These are phyloP conservation scores for Rachicladosporium sp. DNA, from an alignment of 2,329 filamentous ascomycete genomes.

Conservation along the genomic window DNA sequence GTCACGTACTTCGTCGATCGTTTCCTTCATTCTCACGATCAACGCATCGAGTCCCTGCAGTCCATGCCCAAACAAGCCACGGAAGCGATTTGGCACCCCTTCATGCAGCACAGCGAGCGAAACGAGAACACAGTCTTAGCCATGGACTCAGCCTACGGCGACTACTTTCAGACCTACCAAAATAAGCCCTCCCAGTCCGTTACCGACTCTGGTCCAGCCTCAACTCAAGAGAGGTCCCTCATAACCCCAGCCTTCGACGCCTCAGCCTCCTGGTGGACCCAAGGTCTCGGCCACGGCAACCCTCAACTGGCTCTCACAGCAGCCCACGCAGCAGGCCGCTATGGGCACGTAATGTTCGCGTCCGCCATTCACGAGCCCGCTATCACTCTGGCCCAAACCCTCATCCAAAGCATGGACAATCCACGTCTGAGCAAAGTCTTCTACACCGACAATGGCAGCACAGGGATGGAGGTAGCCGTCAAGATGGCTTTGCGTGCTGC, in stretches of 20 bases:
- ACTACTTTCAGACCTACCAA: constrained; percentile 56
- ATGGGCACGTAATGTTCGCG: constrained; percentile 83
- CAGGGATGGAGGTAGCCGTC: constrained; percentile 69
- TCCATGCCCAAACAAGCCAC: constrained; percentile 51
- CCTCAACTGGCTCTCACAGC: constrained; percentile 59
- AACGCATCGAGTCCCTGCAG: constrained; percentile 47
- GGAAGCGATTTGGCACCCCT: constrained; percentile 69
- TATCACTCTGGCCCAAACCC: constrained; percentile 51
- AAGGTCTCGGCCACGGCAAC: constrained; percentile 72
- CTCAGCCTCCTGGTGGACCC: constrained; percentile 86
- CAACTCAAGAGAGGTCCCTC: constrained; percentile 21
- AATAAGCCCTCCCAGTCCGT: constrained; percentile 7
- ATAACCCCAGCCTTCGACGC: constrained; percentile 64
- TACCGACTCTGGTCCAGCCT: constrained; percentile 15
- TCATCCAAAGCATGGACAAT: constrained; percentile 50
- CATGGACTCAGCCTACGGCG: constrained; percentile 70
- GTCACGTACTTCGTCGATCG: constrained; percentile 37
- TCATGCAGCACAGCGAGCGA: constrained; percentile 64
- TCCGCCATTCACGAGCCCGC: constrained; percentile 69
- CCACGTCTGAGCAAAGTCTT: constrained; percentile 59
- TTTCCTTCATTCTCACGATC: constrained; percentile 42
- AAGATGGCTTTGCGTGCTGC: constrained; percentile 73
- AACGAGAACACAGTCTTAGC: constrained; percentile 51
- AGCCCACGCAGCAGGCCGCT: constrained; percentile 69
- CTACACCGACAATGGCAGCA: constrained; percentile 75